Evolutionary conservation across 306 rosid genomes (phyloP).

Genomic region (Carpinus fangiana): DNA sequence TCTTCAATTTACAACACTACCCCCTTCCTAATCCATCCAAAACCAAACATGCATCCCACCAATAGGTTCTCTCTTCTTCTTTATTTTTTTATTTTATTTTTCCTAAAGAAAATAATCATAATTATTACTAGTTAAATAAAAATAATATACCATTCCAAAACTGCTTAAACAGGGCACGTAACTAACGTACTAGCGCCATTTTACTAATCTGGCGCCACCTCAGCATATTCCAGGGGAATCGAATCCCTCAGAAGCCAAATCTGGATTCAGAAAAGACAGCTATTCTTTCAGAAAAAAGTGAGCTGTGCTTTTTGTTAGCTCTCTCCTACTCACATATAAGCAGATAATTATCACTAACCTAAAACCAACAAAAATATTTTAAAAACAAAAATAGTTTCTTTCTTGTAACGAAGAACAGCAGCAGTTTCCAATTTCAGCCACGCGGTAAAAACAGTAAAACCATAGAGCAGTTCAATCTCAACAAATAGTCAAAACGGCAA

Average conservation of each 20-base stretch:
- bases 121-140: not conserved
- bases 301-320: conserved; percentile 40
- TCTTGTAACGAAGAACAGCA: not conserved
- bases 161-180: not conserved
- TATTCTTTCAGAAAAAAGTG: not conserved
- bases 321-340: not conserved
- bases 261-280: conserved; percentile 43
- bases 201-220: conserved; percentile 38
- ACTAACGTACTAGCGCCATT: not conserved
- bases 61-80: not conserved
- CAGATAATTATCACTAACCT: not conserved
- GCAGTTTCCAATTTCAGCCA: not conserved
- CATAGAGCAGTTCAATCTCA: not conserved
- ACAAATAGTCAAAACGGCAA: conserved; percentile 13
- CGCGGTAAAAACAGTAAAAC: not conserved
- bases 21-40: not conserved
- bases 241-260: conserved; percentile 22
- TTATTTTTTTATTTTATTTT: not conserved
- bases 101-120: not conserved
- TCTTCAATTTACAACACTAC: not conserved
- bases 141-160: not conserved
- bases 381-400: not conserved
- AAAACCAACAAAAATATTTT: not conserved
- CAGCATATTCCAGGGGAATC: conserved; percentile 27
- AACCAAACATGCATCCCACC: not conserved